phyloP scores from a whole-genome alignment of 495 filamentous ascomycete species.

The Aspergillus leporis region DNA sequence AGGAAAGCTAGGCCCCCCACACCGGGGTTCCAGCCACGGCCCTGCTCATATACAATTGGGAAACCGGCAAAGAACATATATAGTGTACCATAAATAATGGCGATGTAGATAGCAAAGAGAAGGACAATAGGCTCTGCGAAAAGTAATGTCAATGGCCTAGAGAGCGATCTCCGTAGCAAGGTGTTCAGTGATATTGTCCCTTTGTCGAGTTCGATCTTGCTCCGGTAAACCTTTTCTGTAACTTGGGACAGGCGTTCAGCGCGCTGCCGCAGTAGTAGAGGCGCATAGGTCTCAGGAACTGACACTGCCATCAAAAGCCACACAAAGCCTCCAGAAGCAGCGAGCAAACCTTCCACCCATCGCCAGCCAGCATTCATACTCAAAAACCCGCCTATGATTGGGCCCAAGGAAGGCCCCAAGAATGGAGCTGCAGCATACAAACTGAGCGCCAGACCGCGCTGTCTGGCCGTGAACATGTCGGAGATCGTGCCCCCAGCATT shows the following conservation, averaged over 20 bases:
- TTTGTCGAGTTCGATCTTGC: constrained; percentile 47
- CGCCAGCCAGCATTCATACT: constrained; percentile 55
- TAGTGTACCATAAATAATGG: constrained; percentile 66
- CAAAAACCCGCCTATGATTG: constrained; percentile 57
- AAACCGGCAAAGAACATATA: constrained; percentile 76
- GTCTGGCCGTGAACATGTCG: constrained; percentile 59
- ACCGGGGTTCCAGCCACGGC: constrained; percentile 52
- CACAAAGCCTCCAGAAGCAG: constrained; percentile 21
- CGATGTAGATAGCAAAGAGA: constrained; percentile 61
- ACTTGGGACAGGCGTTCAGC: constrained; percentile 47
- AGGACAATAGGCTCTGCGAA: constrained; percentile 64
- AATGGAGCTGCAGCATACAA: constrained; percentile 63
- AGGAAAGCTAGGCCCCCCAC: constrained; percentile 67
- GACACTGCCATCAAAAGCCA: constrained; percentile 39
- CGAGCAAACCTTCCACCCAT: constrained; percentile 55
- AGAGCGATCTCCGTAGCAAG: constrained; percentile 45
- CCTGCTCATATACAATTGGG: constrained; percentile 70
- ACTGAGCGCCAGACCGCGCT: constrained; percentile 59
- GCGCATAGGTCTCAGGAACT: constrained; percentile 62
- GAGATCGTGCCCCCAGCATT: constrained; percentile 68
- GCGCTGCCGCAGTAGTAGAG: constrained; percentile 56
- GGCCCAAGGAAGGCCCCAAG: constrained; percentile 59
- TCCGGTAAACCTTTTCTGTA: constrained; percentile 54
- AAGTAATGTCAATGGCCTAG: constrained; percentile 51
- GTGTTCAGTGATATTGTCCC: constrained; percentile 33